These are phyloP conservation scores for Omphalea diandra DNA, from an alignment of 441 rosid species.

Conservation along the genomic window DNA sequence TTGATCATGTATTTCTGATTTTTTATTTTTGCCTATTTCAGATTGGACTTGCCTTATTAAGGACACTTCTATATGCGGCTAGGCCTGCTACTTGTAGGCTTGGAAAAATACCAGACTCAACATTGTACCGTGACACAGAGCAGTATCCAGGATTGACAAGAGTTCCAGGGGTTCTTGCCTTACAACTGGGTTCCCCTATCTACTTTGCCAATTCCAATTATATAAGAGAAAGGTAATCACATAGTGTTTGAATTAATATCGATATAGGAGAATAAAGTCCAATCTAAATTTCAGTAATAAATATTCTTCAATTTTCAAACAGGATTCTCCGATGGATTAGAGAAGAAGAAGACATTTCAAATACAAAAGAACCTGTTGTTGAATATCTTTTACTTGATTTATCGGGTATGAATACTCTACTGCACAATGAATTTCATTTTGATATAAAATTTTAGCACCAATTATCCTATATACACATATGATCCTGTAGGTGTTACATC, in stretches of 20 bases:
- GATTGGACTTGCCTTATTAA: constrained; percentile 56
- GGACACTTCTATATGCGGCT: constrained; percentile 70
- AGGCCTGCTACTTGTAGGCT: constrained; percentile 73
- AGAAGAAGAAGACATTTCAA: constrained; percentile 39
- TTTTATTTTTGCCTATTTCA: constrained; percentile 16
- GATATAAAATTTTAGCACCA: neutral
- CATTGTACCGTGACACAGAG: constrained; percentile 56
- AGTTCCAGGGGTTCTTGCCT: constrained; percentile 52
- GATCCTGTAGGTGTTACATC: constrained; percentile 56
- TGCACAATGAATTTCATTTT: neutral
- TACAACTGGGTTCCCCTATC: constrained; percentile 88
- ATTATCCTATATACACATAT: neutral
- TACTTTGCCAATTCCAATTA: constrained; percentile 78
- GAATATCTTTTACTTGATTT: constrained; percentile 72
- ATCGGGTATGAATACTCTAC: constrained; percentile 39
- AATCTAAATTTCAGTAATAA: no score
- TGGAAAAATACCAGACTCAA: constrained; percentile 56
- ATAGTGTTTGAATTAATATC: no score
- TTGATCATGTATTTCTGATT: neutral
- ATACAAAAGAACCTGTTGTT: constrained; percentile 32
- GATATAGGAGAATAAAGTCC: no score
- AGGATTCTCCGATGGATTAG: constrained; percentile 67
- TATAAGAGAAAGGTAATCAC: constrained; percentile 57
- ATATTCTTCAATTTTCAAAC: neutral
- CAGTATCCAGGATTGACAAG: constrained; percentile 56